These are phyloP conservation scores for Jimgerdemannia lactiflua DNA, from an alignment of 192 early-diverging fungal species.

Conservation along the genomic window DNA sequence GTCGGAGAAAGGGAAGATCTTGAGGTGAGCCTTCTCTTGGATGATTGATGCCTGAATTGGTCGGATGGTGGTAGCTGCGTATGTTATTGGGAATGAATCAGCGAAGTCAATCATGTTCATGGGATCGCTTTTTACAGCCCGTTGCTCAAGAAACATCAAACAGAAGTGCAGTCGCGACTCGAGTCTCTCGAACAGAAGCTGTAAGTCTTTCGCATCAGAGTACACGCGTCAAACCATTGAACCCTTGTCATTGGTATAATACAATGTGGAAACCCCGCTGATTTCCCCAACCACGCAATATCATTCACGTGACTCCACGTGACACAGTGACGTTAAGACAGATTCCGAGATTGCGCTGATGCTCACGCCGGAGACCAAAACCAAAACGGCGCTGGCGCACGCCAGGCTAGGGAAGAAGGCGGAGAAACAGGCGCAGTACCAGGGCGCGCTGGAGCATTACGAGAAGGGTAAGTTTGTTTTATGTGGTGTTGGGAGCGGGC, in stretches of 20 bases:
- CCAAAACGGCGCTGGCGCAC: conserved; percentile 50
- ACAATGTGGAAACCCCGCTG: too few species aligned
- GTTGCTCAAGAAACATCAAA: background rate
- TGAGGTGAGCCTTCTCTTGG: background rate
- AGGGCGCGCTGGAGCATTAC: conserved; percentile 43
- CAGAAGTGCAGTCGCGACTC: conserved; percentile 14
- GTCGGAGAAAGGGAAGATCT: background rate
- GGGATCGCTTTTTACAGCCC: background rate
- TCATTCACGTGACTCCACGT: conserved; percentile 29
- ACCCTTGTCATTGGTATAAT: background rate
- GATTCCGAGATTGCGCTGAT: conserved; percentile 13
- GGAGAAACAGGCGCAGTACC: conserved; percentile 41
- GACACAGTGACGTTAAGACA: conserved; percentile 5
- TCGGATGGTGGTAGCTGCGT: background rate
- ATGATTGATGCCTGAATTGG: background rate
- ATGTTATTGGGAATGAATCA: background rate
- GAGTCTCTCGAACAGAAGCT: conserved; percentile 18
- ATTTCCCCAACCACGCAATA: background rate
- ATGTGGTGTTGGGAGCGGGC: background rate
- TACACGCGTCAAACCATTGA: conserved; percentile 40
- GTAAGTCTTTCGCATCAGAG: conserved; percentile 29
- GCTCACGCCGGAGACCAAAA: conserved; percentile 53
- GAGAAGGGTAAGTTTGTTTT: conserved; percentile 18
- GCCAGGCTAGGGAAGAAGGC: conserved; percentile 45
- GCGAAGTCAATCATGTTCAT: background rate